These are phyloP conservation scores for Trichoderma gamsii DNA, from an alignment of 495 filamentous ascomycete species.

Conservation along the genomic window DNA sequence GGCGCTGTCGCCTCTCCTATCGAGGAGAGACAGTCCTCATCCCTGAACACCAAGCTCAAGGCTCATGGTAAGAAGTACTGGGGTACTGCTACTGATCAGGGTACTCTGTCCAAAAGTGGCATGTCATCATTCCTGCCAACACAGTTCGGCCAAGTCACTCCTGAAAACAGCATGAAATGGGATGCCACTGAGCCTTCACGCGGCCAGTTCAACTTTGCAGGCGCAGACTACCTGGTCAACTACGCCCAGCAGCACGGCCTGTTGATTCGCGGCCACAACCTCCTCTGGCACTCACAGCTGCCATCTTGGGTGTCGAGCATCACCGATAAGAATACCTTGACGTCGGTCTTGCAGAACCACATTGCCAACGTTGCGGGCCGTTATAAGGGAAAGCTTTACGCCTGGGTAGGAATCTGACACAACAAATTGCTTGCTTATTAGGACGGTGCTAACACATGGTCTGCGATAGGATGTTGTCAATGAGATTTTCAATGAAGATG, in stretches of 20 bases:
- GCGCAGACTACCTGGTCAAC: constrained; percentile 42
- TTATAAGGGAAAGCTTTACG: constrained; percentile 45
- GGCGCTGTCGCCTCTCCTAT: not conserved
- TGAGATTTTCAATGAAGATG: constrained; percentile 45
- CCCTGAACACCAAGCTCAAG: not conserved
- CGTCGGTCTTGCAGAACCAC: constrained; percentile 38
- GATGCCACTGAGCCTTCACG: constrained; percentile 40
- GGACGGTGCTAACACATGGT: not conserved
- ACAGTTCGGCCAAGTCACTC: constrained; percentile 49
- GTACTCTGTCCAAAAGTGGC: not conserved
- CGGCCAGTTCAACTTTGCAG: constrained; percentile 38
- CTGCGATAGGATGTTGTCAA: constrained; percentile 50
- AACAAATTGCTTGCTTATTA: not conserved
- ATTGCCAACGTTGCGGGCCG: constrained; percentile 43
- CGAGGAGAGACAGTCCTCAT: not conserved
- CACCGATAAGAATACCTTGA: constrained; percentile 40
- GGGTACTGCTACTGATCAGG: not conserved
- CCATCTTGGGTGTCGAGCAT: constrained; percentile 44
- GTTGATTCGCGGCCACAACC: constrained; percentile 46
- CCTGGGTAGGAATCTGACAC: constrained; percentile 13
- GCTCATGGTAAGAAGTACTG: not conserved
- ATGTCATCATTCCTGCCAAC: not conserved
- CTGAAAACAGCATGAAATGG: constrained; percentile 51
- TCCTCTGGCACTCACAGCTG: constrained; percentile 52
- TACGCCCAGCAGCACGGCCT: constrained; percentile 42